Conservation (phyloP, 768 basidiomycete genomes). For the Nevesoporus exiguus region DNA sequence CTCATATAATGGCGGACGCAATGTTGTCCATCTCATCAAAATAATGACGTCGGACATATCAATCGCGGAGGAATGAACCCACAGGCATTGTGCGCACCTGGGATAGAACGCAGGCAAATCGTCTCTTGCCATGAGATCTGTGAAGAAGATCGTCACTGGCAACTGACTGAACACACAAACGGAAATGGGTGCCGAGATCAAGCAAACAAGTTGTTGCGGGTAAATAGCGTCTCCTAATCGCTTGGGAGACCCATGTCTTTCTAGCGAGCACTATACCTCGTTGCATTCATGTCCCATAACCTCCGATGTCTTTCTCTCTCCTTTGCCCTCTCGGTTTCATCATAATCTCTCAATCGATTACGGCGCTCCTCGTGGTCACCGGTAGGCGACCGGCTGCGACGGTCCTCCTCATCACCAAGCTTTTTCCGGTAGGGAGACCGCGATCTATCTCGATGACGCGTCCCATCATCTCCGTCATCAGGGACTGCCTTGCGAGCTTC, state of each 20-base stretch:
- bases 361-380: slow-evolving; percentile 19
- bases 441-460: slow-evolving; percentile 31
- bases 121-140: slow-evolving; percentile 16
- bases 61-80: slow-evolving; percentile 11
- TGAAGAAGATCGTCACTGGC: slow-evolving; percentile 15
- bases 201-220: slow-evolving; percentile 1
- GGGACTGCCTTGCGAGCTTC: slow-evolving; percentile 43
- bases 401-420: slow-evolving; percentile 15
- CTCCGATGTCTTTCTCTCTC: slow-evolving; percentile 45
- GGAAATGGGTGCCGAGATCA: slow-evolving; percentile 5
- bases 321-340: slow-evolving; percentile 25
- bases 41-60: slow-evolving; percentile 14
- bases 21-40: slow-evolving; percentile 19
- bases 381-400: slow-evolving; percentile 33
- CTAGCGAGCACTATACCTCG: slow-evolving; percentile 35
- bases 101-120: slow-evolving; percentile 14
- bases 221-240: background rate
- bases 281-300: slow-evolving; percentile 48
- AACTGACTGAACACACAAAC: slow-evolving; percentile 7
- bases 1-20: slow-evolving; percentile 1
- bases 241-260: slow-evolving; percentile 20
- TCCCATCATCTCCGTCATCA: slow-evolving; percentile 28
- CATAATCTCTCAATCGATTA: slow-evolving; percentile 24
- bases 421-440: slow-evolving; percentile 31
- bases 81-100: slow-evolving; percentile 11